These are phyloP conservation scores for Tuber indicum DNA, from an alignment of 495 filamentous ascomycete species.

Conservation along the genomic window DNA sequence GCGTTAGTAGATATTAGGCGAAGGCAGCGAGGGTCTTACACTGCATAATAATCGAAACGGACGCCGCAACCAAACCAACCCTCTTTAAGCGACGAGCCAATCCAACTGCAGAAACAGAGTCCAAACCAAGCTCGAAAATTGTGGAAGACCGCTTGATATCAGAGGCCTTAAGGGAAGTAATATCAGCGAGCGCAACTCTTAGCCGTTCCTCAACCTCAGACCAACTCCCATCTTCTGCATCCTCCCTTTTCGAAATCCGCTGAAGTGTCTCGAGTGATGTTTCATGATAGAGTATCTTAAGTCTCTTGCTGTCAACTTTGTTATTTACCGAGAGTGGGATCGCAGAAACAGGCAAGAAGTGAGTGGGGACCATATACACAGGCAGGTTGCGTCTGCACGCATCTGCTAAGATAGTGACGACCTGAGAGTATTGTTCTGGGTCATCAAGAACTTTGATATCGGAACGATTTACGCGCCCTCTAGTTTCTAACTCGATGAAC, in stretches of 20 bases:
- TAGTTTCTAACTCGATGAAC: conserved; percentile 51
- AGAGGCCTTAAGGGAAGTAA: conserved; percentile 45
- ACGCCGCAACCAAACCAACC: conserved; percentile 50
- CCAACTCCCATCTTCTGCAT: conserved; percentile 40
- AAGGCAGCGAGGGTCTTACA: conserved; percentile 42
- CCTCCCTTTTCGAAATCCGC: conserved; percentile 45
- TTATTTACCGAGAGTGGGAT: conserved; percentile 69
- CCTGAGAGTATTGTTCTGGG: conserved; percentile 12
- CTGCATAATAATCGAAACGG: conserved; percentile 59
- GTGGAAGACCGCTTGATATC: conserved; percentile 54
- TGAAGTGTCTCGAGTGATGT: conserved; percentile 54
- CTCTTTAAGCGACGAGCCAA: conserved; percentile 48
- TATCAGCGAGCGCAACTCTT: conserved; percentile 48
- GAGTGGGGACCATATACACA: conserved; percentile 70
- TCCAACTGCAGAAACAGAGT: conserved; percentile 71
- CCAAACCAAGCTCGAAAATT: conserved; percentile 74
- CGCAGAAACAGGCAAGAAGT: conserved; percentile 56
- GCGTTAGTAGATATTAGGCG: conserved; percentile 11
- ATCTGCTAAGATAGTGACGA: conserved; percentile 44
- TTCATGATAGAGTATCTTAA: conserved; percentile 55
- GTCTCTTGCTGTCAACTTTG: conserved; percentile 61
- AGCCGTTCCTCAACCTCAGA: conserved; percentile 48
- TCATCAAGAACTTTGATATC: conserved; percentile 42
- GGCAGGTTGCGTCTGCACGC: conserved; percentile 58
- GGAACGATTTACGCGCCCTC: conserved; percentile 2